Evolutionary conservation across 2,329 filamentous ascomycete genomes (phyloP), one percentile per base, ranked within the genome.

Genomic region (Sporothrix pallida): DNA sequence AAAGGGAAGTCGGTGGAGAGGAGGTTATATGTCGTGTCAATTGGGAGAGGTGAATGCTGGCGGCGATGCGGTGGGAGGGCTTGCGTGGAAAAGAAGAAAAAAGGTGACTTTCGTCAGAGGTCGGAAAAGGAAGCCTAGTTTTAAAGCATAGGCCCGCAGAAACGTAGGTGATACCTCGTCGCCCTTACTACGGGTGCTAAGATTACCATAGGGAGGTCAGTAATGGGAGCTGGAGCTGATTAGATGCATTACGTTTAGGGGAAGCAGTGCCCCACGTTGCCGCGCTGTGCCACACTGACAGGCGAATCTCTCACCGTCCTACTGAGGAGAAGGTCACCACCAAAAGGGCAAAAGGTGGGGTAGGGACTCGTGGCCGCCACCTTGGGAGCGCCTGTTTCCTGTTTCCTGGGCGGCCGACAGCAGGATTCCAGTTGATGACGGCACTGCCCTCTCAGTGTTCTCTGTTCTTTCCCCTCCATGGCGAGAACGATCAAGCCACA

Each of bases 371-470:
- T 69, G 48, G 65, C 65, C 65, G 26, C 48, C 65, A 54, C 48
- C 42, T 69, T 52, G 10, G 26, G 50, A 13, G 23, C 13, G 37
- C 42, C 42, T 63, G 60, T 63, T 20, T 65, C 60, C 10, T 26
- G 62, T 65, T 65, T 48, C 62, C 62, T 67, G 48, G 46, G 65
- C 44, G 62, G 71, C 37, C 54, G 37, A 15, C 62, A 72, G 46
- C 46, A 37, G 62, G 46, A 68, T 68, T 68, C 58, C 62, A 63
- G 73, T 46, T 65, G 60, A 74, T 74, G 73, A 74, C 70, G 70
- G 48, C 56, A 72, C 31, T 37, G 7, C 7, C 31, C 31, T 37
- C 31, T 37, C 31, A 37, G 31, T 37, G 31, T 37, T 37, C 31
- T 37, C 31, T 37, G 71, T 20, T 42, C 63, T 10, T 42, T 56